These are phyloP conservation scores for Aspergillus egyptiacus DNA, from an alignment of 495 filamentous ascomycete species.

Conservation along the genomic window DNA sequence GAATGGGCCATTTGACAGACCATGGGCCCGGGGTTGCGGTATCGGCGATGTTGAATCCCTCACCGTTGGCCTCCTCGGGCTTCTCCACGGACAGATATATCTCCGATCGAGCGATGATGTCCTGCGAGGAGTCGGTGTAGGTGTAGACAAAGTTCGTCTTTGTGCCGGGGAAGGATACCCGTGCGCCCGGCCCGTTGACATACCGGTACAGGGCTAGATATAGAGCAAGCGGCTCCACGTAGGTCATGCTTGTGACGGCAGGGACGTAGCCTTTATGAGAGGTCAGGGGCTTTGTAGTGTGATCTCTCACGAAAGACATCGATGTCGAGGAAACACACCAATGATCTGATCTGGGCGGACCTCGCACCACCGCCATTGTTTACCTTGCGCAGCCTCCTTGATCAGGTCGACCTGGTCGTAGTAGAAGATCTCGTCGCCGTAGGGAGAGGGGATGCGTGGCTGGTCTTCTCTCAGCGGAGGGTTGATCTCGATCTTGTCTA, in stretches of 20 bases:
- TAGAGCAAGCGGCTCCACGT: conserved; percentile 31
- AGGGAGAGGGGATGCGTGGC: conserved; percentile 35
- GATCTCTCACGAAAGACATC: conserved; percentile 6
- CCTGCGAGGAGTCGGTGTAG: conserved; percentile 34
- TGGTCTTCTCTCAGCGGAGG: conserved; percentile 32
- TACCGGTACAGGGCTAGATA: conserved; percentile 34
- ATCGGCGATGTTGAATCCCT: conserved; percentile 55
- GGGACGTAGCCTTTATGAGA: conserved; percentile 9
- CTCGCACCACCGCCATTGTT: conserved; percentile 40
- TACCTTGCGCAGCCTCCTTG: conserved; percentile 26
- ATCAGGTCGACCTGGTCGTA: conserved; percentile 41
- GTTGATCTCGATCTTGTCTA: conserved; percentile 17
- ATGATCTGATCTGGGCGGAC: conserved; percentile 43
- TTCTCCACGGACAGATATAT: conserved; percentile 32
- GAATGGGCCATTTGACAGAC: not conserved
- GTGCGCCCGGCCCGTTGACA: conserved; percentile 23
- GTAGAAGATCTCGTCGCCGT: conserved; percentile 43
- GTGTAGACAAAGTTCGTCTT: conserved; percentile 16
- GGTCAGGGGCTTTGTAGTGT: not conserved
- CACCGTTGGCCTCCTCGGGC: conserved; percentile 41
- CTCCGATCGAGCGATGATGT: conserved; percentile 35
- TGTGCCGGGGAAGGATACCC: conserved; percentile 33
- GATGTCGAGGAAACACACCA: conserved; percentile 31
- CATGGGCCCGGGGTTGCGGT: conserved; percentile 6
- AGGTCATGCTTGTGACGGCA: conserved; percentile 13